Conservation (phyloP, 345 rosid species). For the Odontarrhena argentea region DNA sequence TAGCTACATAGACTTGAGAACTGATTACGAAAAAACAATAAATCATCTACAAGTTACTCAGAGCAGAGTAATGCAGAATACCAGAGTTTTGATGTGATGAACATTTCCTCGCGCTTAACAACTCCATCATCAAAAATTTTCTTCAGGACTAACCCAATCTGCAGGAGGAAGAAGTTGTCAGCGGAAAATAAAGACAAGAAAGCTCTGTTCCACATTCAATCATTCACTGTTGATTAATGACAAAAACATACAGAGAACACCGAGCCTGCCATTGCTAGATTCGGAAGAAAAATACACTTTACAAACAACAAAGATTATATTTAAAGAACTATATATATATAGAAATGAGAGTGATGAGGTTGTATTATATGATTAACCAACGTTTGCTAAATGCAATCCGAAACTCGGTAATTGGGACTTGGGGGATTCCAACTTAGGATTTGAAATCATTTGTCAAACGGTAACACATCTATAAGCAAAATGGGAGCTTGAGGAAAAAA, state of each 20-base stretch:
- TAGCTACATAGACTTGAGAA: constrained; percentile 20
- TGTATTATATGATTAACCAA: no score
- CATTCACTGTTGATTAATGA: not conserved
- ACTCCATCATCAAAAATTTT: constrained; percentile 67
- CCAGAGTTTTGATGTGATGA: constrained; percentile 83
- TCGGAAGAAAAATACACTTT: not conserved
- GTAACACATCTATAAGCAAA: not conserved
- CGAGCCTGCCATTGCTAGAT: not conserved
- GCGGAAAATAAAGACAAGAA: not conserved
- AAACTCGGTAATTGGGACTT: no score
- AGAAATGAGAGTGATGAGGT: no score
- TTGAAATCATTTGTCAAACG: no score
- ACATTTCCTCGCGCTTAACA: constrained; percentile 75
- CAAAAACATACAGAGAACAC: not conserved
- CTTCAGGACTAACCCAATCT: constrained; percentile 69
- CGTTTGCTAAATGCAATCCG: no score
- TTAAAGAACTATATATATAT: no score
- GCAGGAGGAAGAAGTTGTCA: not conserved
- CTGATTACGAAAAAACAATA: not conserved
- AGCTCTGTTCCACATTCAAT: not conserved
- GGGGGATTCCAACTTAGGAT: no score
- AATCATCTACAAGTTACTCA: not conserved
- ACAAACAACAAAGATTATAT: not conserved
- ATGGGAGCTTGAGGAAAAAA: not conserved
- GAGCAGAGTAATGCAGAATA: constrained; percentile 29